Conservation (phyloP, 1,284 basidiomycete genomes). For the Ustilago hordei region DNA sequence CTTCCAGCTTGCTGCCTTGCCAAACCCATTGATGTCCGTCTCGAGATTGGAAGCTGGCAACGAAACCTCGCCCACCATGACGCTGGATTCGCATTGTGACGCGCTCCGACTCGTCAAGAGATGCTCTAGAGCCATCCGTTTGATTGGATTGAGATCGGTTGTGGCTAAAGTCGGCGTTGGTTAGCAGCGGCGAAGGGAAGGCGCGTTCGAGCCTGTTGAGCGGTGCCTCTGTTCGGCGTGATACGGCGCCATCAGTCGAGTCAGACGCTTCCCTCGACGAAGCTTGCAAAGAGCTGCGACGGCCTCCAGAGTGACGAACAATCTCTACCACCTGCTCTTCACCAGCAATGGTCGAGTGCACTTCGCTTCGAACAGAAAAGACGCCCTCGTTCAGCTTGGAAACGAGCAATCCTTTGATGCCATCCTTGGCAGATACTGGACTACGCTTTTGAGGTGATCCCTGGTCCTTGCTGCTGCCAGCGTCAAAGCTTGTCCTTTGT, state of each 20-base stretch:
- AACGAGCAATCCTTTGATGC: conserved; percentile 30
- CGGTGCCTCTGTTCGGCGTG: conserved; percentile 4
- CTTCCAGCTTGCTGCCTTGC: conserved; percentile 34
- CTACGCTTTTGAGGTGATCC: conserved; percentile 4
- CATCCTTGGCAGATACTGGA: background rate
- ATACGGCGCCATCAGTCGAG: background rate
- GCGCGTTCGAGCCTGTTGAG: conserved; percentile 30
- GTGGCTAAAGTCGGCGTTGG: conserved; percentile 20
- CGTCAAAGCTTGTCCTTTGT: conserved; percentile 22
- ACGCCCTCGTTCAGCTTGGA: conserved; percentile 33
- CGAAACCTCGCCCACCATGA: conserved; percentile 19
- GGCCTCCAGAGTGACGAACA: conserved; percentile 12
- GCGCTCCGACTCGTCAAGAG: conserved; percentile 21
- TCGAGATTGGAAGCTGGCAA: conserved; percentile 21
- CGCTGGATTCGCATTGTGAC: conserved; percentile 31
- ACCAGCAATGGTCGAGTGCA: background rate
- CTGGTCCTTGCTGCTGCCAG: background rate
- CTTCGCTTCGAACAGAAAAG: conserved; percentile 27
- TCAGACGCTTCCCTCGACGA: conserved; percentile 8
- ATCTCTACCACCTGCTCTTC: conserved; percentile 37
- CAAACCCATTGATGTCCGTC: conserved; percentile 36
- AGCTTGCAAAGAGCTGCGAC: conserved; percentile 4
- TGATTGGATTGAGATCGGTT: conserved; percentile 14
- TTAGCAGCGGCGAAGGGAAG: conserved; percentile 37
- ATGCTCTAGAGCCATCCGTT: conserved; percentile 11